These are phyloP conservation scores for Gloeophyllum trabeum DNA, from an alignment of 768 basidiomycete genomes.

Conservation along the genomic window DNA sequence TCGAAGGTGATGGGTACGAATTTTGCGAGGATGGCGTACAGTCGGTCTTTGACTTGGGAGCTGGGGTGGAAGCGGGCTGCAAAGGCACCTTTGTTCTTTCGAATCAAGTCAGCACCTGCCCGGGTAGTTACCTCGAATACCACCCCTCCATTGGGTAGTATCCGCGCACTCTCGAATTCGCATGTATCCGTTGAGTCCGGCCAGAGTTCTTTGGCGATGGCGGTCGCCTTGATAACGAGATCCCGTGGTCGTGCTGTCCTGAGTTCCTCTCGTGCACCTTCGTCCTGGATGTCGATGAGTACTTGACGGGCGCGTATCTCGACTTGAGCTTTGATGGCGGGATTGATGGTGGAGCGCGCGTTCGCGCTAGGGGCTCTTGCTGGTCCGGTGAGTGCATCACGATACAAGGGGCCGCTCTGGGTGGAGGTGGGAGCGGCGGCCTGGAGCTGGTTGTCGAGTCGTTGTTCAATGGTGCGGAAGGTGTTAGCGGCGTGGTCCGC, in stretches of 20 bases:
- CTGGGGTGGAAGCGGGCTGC: neutral
- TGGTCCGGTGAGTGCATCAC: too few species aligned
- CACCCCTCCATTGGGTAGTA: neutral
- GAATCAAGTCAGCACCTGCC: neutral
- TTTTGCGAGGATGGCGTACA: neutral
- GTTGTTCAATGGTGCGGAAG: too few species aligned
- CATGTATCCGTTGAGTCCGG: neutral
- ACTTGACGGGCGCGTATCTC: neutral
- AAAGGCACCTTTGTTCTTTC: neutral
- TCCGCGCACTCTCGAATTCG: neutral
- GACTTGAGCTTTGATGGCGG: too few species aligned
- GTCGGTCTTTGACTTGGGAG: neutral
- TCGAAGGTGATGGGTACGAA: constrained; percentile 4
- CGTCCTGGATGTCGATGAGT: neutral
- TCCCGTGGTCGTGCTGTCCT: neutral
- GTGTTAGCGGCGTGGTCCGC: too few species aligned
- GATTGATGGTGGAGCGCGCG: too few species aligned
- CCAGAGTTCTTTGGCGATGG: neutral
- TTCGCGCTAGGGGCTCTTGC: too few species aligned
- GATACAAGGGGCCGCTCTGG: too few species aligned
- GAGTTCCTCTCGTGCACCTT: neutral
- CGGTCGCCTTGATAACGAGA: neutral
- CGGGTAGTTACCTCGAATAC: neutral
- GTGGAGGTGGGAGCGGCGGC: too few species aligned
- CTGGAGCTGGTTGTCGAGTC: too few species aligned